Conservation (phyloP, 2,329 filamentous ascomycete species). For the Stylonectria norvegica region DNA sequence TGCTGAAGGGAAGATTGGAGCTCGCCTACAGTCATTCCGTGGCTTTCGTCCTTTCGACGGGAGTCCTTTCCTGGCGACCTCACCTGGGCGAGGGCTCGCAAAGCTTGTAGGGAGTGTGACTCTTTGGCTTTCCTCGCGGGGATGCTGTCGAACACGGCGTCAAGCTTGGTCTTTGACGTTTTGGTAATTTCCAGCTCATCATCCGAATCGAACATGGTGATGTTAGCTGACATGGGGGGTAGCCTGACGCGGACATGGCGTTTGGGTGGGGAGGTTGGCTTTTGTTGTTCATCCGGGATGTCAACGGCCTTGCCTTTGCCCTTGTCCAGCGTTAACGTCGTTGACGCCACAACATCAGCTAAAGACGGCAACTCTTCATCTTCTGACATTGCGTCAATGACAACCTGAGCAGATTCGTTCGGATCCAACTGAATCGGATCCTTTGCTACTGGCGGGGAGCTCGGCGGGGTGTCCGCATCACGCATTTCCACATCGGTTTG, state of each 20-base stretch:
- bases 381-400: conserved; percentile 17
- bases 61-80: conserved; percentile 57
- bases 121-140: conserved; percentile 63
- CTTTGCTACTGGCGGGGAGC: conserved; percentile 54
- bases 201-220: conserved; percentile 43
- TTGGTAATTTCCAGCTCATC: conserved; percentile 64
- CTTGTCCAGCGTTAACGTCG: conserved; percentile 46
- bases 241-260: conserved; percentile 52
- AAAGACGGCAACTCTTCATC: conserved; percentile 38
- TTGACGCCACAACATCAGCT: conserved; percentile 33
- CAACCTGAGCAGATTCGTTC: not conserved
- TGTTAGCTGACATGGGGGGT: conserved; percentile 38
- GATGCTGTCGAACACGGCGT: conserved; percentile 66
- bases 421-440: conserved; percentile 21
- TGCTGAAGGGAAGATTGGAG: conserved; percentile 66
- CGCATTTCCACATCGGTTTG: conserved; percentile 51
- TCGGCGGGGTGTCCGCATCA: conserved; percentile 64
- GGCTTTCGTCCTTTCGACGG: conserved; percentile 42
- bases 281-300: conserved; percentile 10
- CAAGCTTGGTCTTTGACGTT: conserved; percentile 49
- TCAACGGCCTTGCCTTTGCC: conserved; percentile 56
- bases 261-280: conserved; percentile 33
- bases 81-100: conserved; percentile 73
- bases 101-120: conserved; percentile 58
- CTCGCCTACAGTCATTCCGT: conserved; percentile 64